Evolutionary conservation across 2,329 filamentous ascomycete genomes (phyloP), one percentile per base, ranked within the genome.

Genomic region (Neonectria magnoliae): DNA sequence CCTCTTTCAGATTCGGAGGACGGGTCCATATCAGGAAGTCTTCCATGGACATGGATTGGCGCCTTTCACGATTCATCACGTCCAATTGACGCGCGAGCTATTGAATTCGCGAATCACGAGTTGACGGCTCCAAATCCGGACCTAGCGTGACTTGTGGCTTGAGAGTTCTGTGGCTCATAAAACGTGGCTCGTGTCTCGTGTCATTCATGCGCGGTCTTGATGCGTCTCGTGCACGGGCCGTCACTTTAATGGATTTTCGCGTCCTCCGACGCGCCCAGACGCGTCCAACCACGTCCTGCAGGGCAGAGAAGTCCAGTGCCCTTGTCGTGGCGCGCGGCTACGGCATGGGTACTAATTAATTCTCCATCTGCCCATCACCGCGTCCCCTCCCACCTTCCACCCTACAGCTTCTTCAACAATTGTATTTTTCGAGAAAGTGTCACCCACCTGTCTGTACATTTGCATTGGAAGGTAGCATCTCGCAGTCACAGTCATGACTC

Each of bases 171-270:
- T 29, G n/a, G 29, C 13, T 29, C 48, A 44, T 50, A 53, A 45
- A 31, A 50, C 62, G 64, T 64, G 58, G 55, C 53, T 60, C 57
- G 57, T 64, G 62, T 11, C 33, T 42, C 9, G 5, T 13, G 29
- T 6, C 13, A 36, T 9, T 38, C 58, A 67, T 55, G 70, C 68
- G 68, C 44, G 59, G 53, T 47, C 58, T 33, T 65, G 61, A 67
- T 58, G 66, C 68, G 68, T 13, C n/a, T 1, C 0, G 25, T 29
- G 72, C 76, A 76, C 76, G 59, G 71, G 44, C 72, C 73, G 71
- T 7, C 13, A 20, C 41, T 73, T 76, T 76, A 76, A 78, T 77
- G 68, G 74, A 66, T 68, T 63, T 66, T 67, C 74, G 71, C 71
- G 72, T 63, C 31, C 6, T 6, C n/a, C 20, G n/a, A 68, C 77